Conservation (phyloP, 805 yeast genomes). For the Candida incommunis region DNA sequence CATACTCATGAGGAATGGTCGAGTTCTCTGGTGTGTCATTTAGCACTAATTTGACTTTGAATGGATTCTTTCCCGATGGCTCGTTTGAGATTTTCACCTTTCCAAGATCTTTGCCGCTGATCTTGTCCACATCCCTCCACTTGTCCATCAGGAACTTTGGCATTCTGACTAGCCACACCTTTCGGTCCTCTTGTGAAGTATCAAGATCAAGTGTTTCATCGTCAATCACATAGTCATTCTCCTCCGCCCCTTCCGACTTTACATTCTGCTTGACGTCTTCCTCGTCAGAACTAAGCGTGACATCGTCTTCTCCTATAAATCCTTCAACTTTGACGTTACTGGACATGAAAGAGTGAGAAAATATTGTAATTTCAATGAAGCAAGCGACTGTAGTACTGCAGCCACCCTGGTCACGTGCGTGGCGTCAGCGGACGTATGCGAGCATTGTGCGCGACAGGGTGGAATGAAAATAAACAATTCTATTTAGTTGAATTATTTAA, state of each 20-base stretch:
- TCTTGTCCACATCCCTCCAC: slow-evolving; percentile 52
- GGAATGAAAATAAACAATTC: too few relatives aligned
- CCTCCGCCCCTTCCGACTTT: slow-evolving; percentile 17
- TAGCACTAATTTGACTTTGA: slow-evolving; percentile 23
- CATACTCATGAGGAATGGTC: slow-evolving; percentile 73
- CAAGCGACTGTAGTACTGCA: too few relatives aligned
- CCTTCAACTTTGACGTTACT: background rate
- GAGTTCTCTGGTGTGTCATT: slow-evolving; percentile 28
- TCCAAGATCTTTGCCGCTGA: slow-evolving; percentile 65
- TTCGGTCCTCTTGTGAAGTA: slow-evolving; percentile 43
- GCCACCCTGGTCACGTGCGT: too few relatives aligned
- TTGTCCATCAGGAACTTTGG: slow-evolving; percentile 76
- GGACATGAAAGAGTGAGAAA: background rate
- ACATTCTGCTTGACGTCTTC: background rate
- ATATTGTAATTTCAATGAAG: too few relatives aligned
- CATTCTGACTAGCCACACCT: slow-evolving; percentile 83
- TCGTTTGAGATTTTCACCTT: slow-evolving; percentile 59
- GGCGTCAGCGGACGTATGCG: too few relatives aligned
- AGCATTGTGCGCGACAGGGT: too few relatives aligned
- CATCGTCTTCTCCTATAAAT: background rate
- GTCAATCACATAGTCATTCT: slow-evolving; percentile 21
- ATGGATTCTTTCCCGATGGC: slow-evolving; percentile 10
- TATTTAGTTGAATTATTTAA: too few relatives aligned
- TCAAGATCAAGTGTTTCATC: slow-evolving; percentile 70
- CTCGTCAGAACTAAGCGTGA: background rate